Percentiles rank a stretch among this genome's conserved stretches.
Evolutionary conservation across 2,329 filamentous ascomycete genomes (phyloP).

Genomic region (Pseudocercospora vitis): DNA sequence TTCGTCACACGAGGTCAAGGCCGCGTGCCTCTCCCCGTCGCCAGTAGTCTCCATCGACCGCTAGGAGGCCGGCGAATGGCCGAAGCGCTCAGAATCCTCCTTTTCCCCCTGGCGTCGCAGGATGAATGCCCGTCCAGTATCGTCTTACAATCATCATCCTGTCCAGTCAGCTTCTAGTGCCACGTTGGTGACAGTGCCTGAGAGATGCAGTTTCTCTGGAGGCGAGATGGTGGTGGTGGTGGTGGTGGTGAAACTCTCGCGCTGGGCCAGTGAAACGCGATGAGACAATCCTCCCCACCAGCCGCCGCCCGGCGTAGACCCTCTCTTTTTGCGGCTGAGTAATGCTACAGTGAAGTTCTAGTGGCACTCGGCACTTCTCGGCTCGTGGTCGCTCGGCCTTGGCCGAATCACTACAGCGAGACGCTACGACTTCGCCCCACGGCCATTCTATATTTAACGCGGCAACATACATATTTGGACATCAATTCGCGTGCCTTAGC

Average conservation of each 20-base stretch:
- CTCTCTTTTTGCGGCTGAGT: no score
- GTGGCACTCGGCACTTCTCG: neutral
- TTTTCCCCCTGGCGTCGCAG: neutral
- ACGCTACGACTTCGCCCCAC: neutral
- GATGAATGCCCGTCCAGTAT: no score
- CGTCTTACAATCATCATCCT: no score
- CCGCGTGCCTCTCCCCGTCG: neutral
- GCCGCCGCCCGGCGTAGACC: no score
- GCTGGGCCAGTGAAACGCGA: neutral
- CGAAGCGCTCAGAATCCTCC: neutral
- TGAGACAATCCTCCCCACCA: neutral
- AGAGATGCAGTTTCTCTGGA: neutral
- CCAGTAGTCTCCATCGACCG: neutral
- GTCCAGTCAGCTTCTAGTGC: no score
- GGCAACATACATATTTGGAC: neutral
- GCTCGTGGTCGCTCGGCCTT: neutral
- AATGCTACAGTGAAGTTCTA: neutral
- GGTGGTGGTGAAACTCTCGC: conserved; percentile 2
- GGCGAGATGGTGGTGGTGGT: neutral
- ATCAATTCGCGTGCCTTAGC: no score
- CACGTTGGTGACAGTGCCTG: neutral
- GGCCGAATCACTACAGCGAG: neutral
- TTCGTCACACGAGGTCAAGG: conserved; percentile 3
- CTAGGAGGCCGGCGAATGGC: neutral
- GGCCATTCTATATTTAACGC: conserved; percentile 1